Percentiles rank a stretch among this genome's conserved stretches.
Conservation (phyloP, 805 yeast species). For the Lipomyces anomalus region DNA sequence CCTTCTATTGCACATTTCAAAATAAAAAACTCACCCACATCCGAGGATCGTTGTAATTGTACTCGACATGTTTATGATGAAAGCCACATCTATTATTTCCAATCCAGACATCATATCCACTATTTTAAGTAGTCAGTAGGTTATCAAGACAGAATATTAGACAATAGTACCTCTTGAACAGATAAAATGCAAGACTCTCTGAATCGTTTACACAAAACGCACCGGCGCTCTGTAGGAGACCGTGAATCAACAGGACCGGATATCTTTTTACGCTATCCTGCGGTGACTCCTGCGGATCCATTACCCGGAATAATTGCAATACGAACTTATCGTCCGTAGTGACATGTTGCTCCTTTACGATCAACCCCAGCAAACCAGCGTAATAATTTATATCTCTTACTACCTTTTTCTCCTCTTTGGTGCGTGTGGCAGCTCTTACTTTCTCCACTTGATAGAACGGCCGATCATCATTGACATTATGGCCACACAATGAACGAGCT, state of each 20-base stretch:
- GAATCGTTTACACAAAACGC: constrained; percentile 80
- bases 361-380: constrained; percentile 54
- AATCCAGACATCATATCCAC: constrained; percentile 82
- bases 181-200: constrained; percentile 62
- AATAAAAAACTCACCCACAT: constrained; percentile 54
- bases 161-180: constrained; percentile 33
- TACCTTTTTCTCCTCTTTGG: constrained; percentile 36
- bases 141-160: not conserved
- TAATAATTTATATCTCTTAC: constrained; percentile 62
- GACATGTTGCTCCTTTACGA: constrained; percentile 52
- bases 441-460: constrained; percentile 17
- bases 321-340: constrained; percentile 77
- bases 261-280: constrained; percentile 34
- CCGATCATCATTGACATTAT: constrained; percentile 2
- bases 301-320: constrained; percentile 57
- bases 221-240: constrained; percentile 80
- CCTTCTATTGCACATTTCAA: too few relatives aligned
- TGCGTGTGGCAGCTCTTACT: constrained; percentile 13
- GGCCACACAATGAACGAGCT: not conserved
- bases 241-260: constrained; percentile 79
- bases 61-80: constrained; percentile 55
- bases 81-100: constrained; percentile 91
- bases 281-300: constrained; percentile 42
- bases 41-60: constrained; percentile 39
- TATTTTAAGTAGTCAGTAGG: not conserved